Conservation (phyloP, 2,329 filamentous ascomycete species). For the Hypoxylon sp. region DNA sequence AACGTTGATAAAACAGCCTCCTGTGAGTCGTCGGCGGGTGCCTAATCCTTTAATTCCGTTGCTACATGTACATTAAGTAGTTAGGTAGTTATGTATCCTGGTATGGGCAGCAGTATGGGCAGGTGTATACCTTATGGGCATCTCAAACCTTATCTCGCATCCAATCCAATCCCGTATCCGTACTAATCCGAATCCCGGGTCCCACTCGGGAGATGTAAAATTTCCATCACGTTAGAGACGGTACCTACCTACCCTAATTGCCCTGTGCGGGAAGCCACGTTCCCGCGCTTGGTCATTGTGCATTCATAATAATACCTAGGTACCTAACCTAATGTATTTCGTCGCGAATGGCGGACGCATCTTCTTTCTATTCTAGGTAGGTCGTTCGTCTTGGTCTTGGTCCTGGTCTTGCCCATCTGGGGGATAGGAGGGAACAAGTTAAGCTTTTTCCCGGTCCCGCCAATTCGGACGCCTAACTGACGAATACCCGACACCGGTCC, state of each 20-base stretch:
- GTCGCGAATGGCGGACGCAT: constrained; percentile 9
- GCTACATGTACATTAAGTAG: too few relatives aligned
- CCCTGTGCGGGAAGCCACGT: not conserved
- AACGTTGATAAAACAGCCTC: constrained; percentile 6
- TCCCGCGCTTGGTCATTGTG: not conserved
- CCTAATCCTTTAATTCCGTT: constrained; percentile 6
- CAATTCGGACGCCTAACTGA: not conserved
- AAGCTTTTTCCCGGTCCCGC: constrained; percentile 30
- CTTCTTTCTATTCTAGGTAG: constrained; percentile 3
- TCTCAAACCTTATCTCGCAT: not conserved
- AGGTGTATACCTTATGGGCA: not conserved
- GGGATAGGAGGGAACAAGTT: constrained; percentile 11
- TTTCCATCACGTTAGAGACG: constrained; percentile 1
- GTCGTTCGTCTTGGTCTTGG: constrained; percentile 1
- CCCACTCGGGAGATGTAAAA: constrained; percentile 16
- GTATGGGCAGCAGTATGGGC: too few relatives aligned
- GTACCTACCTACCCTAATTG: constrained; percentile 1
- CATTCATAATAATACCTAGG: not conserved
- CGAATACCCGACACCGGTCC: constrained; percentile 22
- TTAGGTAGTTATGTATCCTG: too few relatives aligned
- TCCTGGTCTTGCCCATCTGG: too few relatives aligned
- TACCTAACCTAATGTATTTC: not conserved
- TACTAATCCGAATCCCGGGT: constrained; percentile 31
- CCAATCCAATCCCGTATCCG: constrained; percentile 30
- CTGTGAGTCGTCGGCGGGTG: constrained; percentile 20